Evolutionary conservation across 352 stramenopile species (phyloP), one percentile per base, ranked within the genome.

Genomic region (Phytophthora europaea): DNA sequence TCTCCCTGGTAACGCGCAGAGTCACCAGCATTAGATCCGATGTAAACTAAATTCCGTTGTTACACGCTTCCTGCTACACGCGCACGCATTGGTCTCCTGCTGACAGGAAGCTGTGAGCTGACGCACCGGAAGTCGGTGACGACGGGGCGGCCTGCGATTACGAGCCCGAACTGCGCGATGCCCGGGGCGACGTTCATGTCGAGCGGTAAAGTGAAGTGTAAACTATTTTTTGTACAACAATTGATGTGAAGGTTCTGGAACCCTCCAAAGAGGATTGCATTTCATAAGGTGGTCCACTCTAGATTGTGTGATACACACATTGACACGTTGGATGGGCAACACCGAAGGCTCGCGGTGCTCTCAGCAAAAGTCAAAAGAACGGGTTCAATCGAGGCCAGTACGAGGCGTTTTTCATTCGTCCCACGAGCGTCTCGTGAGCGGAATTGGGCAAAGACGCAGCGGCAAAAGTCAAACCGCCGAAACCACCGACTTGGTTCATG

Each of bases 161-260:
- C 84, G 50, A 91, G 73, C 18, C 87, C 87, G 64, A 94, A 94
- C 74, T 78, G 88, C 48, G 72, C 81, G 51, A 89, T 81, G 22
- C 67, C 61, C 3, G 68, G 67, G 18, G 57, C 26, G 54, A 69
- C 67, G 61, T 79, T 71, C 75, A 82, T 79, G 23, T 16, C 62
- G 6, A 59, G 61, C 22, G 31, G 48, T 68, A 61, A 50, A 66
- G 15, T 51, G 8, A 66, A 66, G 45, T 57, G 48, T 23, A 16
- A 22, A 40, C 13, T 47, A 13, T 13, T 2, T 38, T 48, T n/a
- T 45, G 38, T 55, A 16, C 13, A 33, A 16, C 10, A 31, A 33
- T 54, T 31, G 20, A 20, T 31, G 48, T 54, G 63, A 70, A 70
- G n/a, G 63, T 70, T 70, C 63, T 70, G 53, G 63, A 70, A 70